phyloP scores from a whole-genome alignment of 148 eudicot species.

The Cornus florida region DNA sequence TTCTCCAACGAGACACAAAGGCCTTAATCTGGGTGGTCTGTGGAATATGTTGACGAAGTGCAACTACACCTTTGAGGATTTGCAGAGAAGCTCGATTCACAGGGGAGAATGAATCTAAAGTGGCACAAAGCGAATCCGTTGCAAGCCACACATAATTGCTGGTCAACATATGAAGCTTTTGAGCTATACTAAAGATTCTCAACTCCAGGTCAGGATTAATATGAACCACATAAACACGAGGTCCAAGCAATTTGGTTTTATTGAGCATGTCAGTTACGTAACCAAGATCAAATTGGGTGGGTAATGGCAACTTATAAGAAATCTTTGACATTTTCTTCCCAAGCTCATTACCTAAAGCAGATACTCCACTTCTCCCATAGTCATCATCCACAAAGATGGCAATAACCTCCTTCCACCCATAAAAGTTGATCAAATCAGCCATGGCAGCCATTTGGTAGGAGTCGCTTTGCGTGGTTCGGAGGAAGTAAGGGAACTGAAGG shows the following conservation, averaged over 20 bases:
- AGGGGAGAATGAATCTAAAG: constrained; percentile 24
- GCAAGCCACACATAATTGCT: constrained; percentile 40
- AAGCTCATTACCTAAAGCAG: constrained; percentile 14
- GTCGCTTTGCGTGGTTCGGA: constrained; percentile 18
- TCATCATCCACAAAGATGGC: constrained; percentile 53
- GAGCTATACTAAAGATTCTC: constrained; percentile 25
- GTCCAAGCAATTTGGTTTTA: constrained; percentile 23
- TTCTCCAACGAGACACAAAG: constrained; percentile 27
- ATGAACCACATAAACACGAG: constrained; percentile 45
- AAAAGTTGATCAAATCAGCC: constrained; percentile 43
- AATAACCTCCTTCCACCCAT: constrained; percentile 50
- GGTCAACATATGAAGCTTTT: constrained; percentile 31
- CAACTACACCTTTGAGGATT: constrained; percentile 29
- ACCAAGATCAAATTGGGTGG: constrained; percentile 8
- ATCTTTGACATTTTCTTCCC: too few relatives aligned
- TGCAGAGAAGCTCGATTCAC: constrained; percentile 1
- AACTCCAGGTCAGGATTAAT: constrained; percentile 34
- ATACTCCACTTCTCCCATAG: constrained; percentile 53
- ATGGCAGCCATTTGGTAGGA: constrained; percentile 51
- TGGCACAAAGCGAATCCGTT: constrained; percentile 43
- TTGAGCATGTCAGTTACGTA: constrained; percentile 27
- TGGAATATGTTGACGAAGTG: constrained; percentile 13
- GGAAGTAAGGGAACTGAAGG: constrained; percentile 52
- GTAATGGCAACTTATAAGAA: background rate
- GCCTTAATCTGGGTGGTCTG: constrained; percentile 8